Base-by-base conservation (phyloP, 2,329 filamentous ascomycete species). In the Orbilia brochopaga region DNA sequence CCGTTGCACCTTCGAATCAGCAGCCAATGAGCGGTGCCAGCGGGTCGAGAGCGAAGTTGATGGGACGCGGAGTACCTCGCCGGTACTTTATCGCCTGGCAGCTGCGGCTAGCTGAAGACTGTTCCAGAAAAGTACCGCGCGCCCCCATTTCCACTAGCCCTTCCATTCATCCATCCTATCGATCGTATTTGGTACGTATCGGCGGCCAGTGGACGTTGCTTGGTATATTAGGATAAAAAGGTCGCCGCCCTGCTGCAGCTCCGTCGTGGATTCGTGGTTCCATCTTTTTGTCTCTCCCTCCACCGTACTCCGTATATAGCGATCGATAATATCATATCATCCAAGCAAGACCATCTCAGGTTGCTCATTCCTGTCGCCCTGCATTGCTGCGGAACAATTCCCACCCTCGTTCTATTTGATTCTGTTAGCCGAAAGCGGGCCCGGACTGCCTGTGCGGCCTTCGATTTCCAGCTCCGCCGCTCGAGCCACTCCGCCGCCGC, bases 141-240 rank as follows among this genome's bases (percentile, higher is more conserved):
- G 8, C 55, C 62, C 62, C 54, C 27, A 32, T 32, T 32, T 32
- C 27, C 27, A 32, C 27, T 4, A 32, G 27, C 27, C 8, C 8
- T 59, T 54, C 44, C 44, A 56, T 57, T 37, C 44, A 56, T 24
- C 19, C 19, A 42, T 21, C 27, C 52, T 7, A 27, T 30, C 27
- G n/a, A 54, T 19, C 8, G n/a, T 48, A 3, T 13, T 42, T 3
- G 27, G 27, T 13, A 15, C n/a, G 37, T 42, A 42, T 42, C 37
- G n/a, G 44, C 54, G 53, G 32, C 2, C 19, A 46, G 44, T 52
- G 35, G 40, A 66, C 46, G 55, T 21, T 48, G 44, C n/a, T n/a
- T n/a, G n/a, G n/a, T n/a, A n/a, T n/a, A n/a, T n/a, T n/a, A n/a
- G 58, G 55, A 66, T 66, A 66, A 66, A 66, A 66, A 58, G 62